A percentile compares a stretch with the other conserved stretches of the same genome.
These are phyloP conservation scores for Phaeophleospora eucalypticola DNA, from an alignment of 2,329 filamentous ascomycete species.

Conservation along the genomic window DNA sequence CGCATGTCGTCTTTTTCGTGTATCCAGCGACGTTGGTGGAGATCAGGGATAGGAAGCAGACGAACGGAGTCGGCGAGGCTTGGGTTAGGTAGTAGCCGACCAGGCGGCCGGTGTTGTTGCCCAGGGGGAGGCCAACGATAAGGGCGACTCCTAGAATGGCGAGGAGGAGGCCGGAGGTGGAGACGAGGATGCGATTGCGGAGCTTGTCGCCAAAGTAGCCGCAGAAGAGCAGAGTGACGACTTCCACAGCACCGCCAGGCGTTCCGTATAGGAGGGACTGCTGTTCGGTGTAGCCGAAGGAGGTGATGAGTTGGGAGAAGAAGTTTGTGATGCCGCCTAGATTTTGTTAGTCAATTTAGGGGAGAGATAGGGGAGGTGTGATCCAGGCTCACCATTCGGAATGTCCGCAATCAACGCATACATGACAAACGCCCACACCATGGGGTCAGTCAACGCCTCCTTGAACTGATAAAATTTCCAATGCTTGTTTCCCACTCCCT, in stretches of 20 bases:
- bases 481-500: conserved; percentile 61
- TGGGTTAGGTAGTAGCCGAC: conserved; percentile 65
- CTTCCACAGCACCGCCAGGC: conserved; percentile 62
- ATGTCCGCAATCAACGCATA: conserved; percentile 56
- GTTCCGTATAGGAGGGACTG: conserved; percentile 62
- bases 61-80: conserved; percentile 58
- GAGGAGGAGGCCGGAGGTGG: conserved; percentile 48
- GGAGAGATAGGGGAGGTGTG: neutral
- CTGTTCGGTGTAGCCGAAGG: conserved; percentile 61
- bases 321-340: conserved; percentile 55
- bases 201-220: conserved; percentile 56
- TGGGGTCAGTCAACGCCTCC: conserved; percentile 54
- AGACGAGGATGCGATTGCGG: conserved; percentile 55
- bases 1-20: conserved; percentile 58
- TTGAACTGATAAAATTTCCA: conserved; percentile 54
- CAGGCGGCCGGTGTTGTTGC: conserved; percentile 53
- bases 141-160: conserved; percentile 59
- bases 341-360: conserved; percentile 1
- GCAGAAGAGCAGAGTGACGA: conserved; percentile 54
- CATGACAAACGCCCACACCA: conserved; percentile 59
- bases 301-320: conserved; percentile 57
- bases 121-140: conserved; percentile 58
- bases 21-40: conserved; percentile 58
- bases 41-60: conserved; percentile 60
- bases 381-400: conserved; percentile 49